phyloP scores from a whole-genome alignment of 2,329 filamentous ascomycete species.

The Trichoderma koningii region DNA sequence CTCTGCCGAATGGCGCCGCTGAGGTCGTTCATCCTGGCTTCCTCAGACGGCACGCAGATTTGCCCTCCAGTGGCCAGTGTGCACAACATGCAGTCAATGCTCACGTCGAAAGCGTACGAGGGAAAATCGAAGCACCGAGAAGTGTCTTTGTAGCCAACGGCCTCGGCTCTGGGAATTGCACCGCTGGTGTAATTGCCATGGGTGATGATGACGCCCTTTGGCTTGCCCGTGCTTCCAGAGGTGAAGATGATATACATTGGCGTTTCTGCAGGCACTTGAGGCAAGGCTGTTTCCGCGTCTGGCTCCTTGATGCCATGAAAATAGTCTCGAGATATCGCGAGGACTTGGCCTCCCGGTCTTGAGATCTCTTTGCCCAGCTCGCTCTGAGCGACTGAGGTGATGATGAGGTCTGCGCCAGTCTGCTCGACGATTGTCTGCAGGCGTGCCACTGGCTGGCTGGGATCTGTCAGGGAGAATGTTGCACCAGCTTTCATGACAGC shows the following conservation, averaged over 20 bases:
- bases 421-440: slow-evolving; percentile 50
- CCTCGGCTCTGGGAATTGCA: slow-evolving; percentile 46
- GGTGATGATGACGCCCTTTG: slow-evolving; percentile 61
- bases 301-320: slow-evolving; percentile 30
- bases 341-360: slow-evolving; percentile 35
- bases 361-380: slow-evolving; percentile 44
- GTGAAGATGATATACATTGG: slow-evolving; percentile 64
- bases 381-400: slow-evolving; percentile 46
- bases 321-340: slow-evolving; percentile 40
- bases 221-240: slow-evolving; percentile 64
- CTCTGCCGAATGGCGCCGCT: slow-evolving; percentile 48
- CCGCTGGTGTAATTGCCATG: slow-evolving; percentile 52
- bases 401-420: slow-evolving; percentile 43
- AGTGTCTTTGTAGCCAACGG: slow-evolving; percentile 46
- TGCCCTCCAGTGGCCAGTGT: slow-evolving; percentile 53
- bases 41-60: slow-evolving; percentile 57
- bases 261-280: slow-evolving; percentile 45
- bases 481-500: slow-evolving; percentile 53
- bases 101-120: slow-evolving; percentile 58
- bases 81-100: slow-evolving; percentile 57
- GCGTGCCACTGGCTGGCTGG: slow-evolving; percentile 49
- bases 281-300: slow-evolving; percentile 33
- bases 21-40: slow-evolving; percentile 54
- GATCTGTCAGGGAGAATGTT: slow-evolving; percentile 51
- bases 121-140: slow-evolving; percentile 52